These are phyloP conservation scores for Sporothrix pallida DNA, from an alignment of 2,329 filamentous ascomycete genomes.

Conservation along the genomic window DNA sequence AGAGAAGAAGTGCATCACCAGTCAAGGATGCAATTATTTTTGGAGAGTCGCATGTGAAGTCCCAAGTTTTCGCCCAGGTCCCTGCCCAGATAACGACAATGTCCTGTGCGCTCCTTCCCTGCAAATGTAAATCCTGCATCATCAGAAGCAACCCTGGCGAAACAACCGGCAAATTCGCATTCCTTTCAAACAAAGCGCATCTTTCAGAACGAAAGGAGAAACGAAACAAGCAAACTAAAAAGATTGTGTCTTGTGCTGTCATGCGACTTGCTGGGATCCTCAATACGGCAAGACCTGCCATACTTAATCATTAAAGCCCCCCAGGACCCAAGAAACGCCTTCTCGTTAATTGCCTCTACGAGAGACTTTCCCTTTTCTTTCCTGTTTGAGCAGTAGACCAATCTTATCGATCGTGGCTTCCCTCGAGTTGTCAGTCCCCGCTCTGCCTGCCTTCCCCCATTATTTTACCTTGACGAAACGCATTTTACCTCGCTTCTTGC, in stretches of 20 bases:
- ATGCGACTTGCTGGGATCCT: too few species aligned
- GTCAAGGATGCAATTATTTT: neutral
- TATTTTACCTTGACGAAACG: neutral
- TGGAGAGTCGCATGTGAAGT: neutral
- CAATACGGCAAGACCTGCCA: neutral
- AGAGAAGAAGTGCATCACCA: neutral
- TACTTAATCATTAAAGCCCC: neutral
- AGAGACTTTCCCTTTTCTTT: conserved; percentile 18
- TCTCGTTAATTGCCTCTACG: neutral
- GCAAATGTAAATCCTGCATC: neutral
- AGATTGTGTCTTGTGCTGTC: neutral
- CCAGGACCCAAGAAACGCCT: neutral
- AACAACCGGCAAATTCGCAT: neutral
- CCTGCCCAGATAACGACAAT: too few species aligned
- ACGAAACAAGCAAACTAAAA: neutral
- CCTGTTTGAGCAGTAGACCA: neutral
- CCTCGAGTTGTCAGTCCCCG: neutral
- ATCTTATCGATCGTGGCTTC: conserved; percentile 26
- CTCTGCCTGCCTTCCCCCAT: neutral
- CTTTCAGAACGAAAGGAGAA: neutral
- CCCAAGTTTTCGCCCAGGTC: too few species aligned
- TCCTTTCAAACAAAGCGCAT: neutral
- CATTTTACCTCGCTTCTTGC: conserved; percentile 1
- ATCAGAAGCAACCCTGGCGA: neutral
- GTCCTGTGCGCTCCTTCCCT: neutral